Base-by-base conservation (phyloP, 1,139 yeast genomes). In the Protomyces inouyei region DNA sequence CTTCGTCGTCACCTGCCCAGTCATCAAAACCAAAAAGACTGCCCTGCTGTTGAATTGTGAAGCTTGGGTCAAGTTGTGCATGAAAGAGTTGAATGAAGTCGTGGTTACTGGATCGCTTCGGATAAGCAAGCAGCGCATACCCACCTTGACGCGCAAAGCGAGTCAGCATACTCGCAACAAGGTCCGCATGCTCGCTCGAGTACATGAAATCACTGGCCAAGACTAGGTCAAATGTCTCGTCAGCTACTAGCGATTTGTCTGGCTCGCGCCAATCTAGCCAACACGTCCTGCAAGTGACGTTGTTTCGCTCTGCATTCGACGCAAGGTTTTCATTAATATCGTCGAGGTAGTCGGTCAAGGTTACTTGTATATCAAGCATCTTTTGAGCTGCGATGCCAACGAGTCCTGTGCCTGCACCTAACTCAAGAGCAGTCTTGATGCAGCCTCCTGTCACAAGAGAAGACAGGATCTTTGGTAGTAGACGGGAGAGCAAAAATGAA, bases 401-500 rank as follows among this genome's bases (percentile, higher is more conserved):
- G 25, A 93, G 77, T 0, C 98, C 98, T 0, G 98, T 93, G 0
- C 98, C 98, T 0, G 98, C 81, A 0, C 98, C 98, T 28, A 93
- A 77, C 72, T 93, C 98, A 14, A 93, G 75, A 0, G 89, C 81
- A 0, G 83, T 80, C 8, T 78, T 78, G 55, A 67, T 51, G 55
- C 81, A 46, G 16, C 37, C 52, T 10, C 16, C 40, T 8, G n/a
- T 70, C 21, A 69, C 70, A 18, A 69, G 67, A 37, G 56, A 70
- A 16, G 57, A n/a, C 9, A 57, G 72, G 9, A 73, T 72, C 2
- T 69, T 63, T 1, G 79, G 76, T 5, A 88, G 72, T 56, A 86
- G 75, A 61, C 83, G 81, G 0, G 95, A 81, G 23, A 93, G 76
- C 1, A 89, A 80, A 38, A 88, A 76, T 0, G 97, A 85, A 0